phyloP scores from a whole-genome alignment of 2,329 filamentous ascomycete species.

The Trichophyton benhamiae region DNA sequence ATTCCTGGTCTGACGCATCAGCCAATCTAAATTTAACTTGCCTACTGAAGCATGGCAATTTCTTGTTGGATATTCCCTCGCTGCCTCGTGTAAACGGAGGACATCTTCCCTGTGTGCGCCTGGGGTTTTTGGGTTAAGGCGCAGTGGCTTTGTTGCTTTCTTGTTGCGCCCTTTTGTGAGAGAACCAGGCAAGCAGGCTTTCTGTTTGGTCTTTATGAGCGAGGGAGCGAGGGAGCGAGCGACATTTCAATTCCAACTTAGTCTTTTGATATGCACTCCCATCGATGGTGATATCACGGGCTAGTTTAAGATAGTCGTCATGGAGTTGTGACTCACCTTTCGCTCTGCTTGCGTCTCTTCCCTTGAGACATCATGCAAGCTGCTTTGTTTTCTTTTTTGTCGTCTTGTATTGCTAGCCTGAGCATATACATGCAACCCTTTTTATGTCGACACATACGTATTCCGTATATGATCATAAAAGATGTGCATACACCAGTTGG shows the following conservation, averaged over 20 bases:
- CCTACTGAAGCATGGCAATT: background rate
- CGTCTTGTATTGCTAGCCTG: background rate
- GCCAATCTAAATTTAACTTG: slow-evolving; percentile 5
- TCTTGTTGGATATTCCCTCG: background rate
- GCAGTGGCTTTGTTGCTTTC: background rate
- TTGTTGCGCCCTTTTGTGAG: background rate
- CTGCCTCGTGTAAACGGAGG: background rate
- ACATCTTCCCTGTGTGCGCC: background rate
- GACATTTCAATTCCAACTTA: slow-evolving; percentile 3
- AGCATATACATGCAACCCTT: background rate
- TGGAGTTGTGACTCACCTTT: background rate
- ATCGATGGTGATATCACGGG: background rate
- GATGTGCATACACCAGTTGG: background rate
- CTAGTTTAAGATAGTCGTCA: background rate
- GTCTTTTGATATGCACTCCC: background rate
- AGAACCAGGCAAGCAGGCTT: background rate
- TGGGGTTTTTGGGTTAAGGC: background rate
- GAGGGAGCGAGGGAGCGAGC: background rate
- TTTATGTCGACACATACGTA: background rate
- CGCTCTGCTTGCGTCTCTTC: background rate
- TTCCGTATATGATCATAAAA: background rate
- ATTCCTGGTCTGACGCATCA: background rate
- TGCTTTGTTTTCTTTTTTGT: background rate
- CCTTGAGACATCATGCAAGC: background rate
- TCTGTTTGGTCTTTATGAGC: background rate